Percentiles rank a stretch among this genome's conserved stretches.
Conservation (phyloP, 257 asterid genomes). For the Salvia hispanica region DNA sequence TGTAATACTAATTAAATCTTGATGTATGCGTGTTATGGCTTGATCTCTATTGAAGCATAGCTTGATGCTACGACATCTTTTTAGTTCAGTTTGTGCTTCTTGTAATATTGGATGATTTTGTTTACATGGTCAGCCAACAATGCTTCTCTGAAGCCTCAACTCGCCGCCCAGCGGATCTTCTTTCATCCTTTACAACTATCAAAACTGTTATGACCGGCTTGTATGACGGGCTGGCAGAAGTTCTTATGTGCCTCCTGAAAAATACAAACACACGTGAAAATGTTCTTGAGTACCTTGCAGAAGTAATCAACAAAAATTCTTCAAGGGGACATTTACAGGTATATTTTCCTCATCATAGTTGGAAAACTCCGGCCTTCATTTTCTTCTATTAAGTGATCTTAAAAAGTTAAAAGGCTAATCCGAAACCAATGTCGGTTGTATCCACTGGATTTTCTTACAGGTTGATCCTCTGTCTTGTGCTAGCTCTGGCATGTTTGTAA, state of each 20-base stretch:
- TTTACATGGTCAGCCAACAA: conserved; percentile 60
- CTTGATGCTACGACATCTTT: conserved; percentile 12
- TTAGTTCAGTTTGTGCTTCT: background rate
- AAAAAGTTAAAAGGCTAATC: conserved; percentile 14
- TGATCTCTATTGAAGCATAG: conserved; percentile 5
- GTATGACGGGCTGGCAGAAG: conserved; percentile 80
- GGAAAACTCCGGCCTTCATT: conserved; percentile 17
- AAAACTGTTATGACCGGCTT: conserved; percentile 83
- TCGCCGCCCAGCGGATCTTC: conserved; percentile 88
- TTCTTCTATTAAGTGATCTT: conserved; percentile 13
- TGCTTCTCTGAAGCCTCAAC: conserved; percentile 88
- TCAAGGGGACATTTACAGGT: conserved; percentile 95
- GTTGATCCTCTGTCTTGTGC: conserved; percentile 92
- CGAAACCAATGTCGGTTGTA: background rate
- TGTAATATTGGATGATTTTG: conserved; percentile 35
- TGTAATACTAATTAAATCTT: background rate
- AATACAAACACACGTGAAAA: conserved; percentile 76
- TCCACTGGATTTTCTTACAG: conserved; percentile 42
- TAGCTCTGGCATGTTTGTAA: conserved; percentile 97
- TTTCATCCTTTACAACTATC: conserved; percentile 87
- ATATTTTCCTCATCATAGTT: background rate
- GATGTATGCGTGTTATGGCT: background rate
- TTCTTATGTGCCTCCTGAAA: conserved; percentile 77
- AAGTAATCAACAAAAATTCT: conserved; percentile 82
- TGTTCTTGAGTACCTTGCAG: conserved; percentile 87